Conservation (phyloP, 2,329 filamentous ascomycete genomes). For the Neospermospora avenae region DNA sequence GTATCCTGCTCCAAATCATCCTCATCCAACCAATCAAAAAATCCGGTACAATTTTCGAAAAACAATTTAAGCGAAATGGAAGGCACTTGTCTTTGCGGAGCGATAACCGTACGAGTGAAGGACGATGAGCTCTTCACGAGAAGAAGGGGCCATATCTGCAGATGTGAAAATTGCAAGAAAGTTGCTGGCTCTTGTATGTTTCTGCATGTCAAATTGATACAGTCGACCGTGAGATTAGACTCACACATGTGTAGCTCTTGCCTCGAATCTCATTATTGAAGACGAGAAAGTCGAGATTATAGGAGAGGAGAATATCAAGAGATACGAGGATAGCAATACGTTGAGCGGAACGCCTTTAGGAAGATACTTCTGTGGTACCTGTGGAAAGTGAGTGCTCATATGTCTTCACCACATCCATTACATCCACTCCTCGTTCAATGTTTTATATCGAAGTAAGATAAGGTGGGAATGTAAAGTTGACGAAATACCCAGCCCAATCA, state of each 20-base stretch:
- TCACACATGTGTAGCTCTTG: constrained; percentile 13
- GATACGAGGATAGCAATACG: constrained; percentile 44
- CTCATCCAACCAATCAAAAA: not conserved
- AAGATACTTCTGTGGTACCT: constrained; percentile 44
- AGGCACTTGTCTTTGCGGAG: constrained; percentile 45
- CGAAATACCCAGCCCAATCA: constrained; percentile 40
- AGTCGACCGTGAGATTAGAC: not conserved
- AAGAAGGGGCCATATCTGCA: constrained; percentile 46
- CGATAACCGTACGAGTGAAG: constrained; percentile 46
- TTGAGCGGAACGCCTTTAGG: constrained; percentile 44
- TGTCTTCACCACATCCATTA: not conserved
- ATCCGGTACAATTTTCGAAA: not conserved
- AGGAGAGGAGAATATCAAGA: constrained; percentile 42
- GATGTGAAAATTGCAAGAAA: constrained; percentile 51
- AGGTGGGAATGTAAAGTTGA: not conserved
- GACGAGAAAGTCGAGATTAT: constrained; percentile 40
- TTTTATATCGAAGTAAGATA: not conserved
- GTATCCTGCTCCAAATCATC: not conserved
- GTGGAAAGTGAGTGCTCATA: constrained; percentile 40
- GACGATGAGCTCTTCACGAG: constrained; percentile 45
- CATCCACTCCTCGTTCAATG: not conserved
- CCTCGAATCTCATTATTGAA: constrained; percentile 34
- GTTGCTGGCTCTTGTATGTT: constrained; percentile 37
- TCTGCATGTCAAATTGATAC: not conserved
- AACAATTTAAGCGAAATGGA: constrained; percentile 15